These are phyloP conservation scores for Nasturtium officinale DNA, from an alignment of 345 rosid genomes.

Conservation along the genomic window DNA sequence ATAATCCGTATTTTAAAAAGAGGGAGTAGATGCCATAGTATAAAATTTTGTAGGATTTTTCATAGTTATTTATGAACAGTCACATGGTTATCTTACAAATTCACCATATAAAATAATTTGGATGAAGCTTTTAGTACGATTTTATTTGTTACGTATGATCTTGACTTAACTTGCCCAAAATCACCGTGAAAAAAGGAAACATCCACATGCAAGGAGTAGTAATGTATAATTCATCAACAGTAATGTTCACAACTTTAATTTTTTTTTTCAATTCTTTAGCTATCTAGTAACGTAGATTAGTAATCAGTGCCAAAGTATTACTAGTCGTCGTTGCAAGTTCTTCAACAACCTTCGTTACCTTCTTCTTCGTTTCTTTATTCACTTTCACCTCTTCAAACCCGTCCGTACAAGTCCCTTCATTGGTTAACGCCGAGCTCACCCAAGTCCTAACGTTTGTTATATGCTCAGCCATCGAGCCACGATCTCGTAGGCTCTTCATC, in stretches of 20 bases:
- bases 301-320: constrained; percentile 68
- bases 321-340: constrained; percentile 58
- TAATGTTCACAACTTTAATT: background rate
- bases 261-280: background rate
- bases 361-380: constrained; percentile 46
- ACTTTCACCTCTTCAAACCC: constrained; percentile 56
- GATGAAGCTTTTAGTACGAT: too few species aligned
- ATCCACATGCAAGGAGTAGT: constrained; percentile 18
- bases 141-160: too few species aligned
- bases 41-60: too few species aligned
- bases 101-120: background rate
- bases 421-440: constrained; percentile 71
- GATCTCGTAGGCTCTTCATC: constrained; percentile 38
- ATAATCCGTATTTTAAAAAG: too few species aligned
- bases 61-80: background rate
- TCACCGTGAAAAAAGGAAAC: background rate
- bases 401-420: constrained; percentile 70
- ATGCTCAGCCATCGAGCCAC: constrained; percentile 38
- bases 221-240: constrained; percentile 16
- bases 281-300: constrained; percentile 40
- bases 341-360: constrained; percentile 45
- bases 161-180: background rate
- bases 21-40: too few species aligned
- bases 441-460: constrained; percentile 56
- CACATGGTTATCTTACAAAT: background rate